A percentile compares a stretch with the other conserved stretches of the same genome.
Conservation (phyloP, 495 filamentous ascomycete genomes). For the Xylaria scruposa region DNA sequence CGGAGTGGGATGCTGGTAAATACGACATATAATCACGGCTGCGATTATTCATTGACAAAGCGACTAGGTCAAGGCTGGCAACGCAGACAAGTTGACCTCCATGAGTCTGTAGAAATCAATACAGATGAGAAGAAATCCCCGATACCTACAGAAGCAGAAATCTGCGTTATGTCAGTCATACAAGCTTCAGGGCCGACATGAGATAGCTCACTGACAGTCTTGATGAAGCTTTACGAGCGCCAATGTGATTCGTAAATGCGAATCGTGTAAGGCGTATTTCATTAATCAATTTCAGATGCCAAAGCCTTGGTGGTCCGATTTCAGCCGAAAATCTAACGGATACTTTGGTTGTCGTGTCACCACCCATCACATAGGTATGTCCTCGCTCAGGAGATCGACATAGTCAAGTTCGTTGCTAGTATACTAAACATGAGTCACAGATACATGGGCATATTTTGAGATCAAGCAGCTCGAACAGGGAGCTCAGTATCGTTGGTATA, state of each 20-base stretch:
- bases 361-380: slow-evolving; percentile 7
- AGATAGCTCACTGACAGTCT: background rate
- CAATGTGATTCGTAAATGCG: slow-evolving; percentile 14
- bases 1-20: slow-evolving; percentile 16
- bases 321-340: slow-evolving; percentile 19
- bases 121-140: background rate
- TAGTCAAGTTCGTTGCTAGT: background rate
- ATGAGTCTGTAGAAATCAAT: background rate
- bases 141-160: background rate
- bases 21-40: background rate
- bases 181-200: background rate
- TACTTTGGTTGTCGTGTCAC: slow-evolving; percentile 22
- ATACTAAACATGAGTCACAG: slow-evolving; percentile 25
- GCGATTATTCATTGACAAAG: background rate
- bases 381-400: background rate
- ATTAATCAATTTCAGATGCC: slow-evolving; percentile 20
- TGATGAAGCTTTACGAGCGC: slow-evolving; percentile 22
- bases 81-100: background rate
- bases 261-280: slow-evolving; percentile 1
- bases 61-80: slow-evolving; percentile 5
- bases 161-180: slow-evolving; percentile 21
- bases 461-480: slow-evolving; percentile 35
- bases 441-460: slow-evolving; percentile 45
- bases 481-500: slow-evolving; percentile 40
- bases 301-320: slow-evolving; percentile 23